These are phyloP conservation scores for Paecilomyces niveus DNA, from an alignment of 2,329 filamentous ascomycete genomes.

Conservation along the genomic window DNA sequence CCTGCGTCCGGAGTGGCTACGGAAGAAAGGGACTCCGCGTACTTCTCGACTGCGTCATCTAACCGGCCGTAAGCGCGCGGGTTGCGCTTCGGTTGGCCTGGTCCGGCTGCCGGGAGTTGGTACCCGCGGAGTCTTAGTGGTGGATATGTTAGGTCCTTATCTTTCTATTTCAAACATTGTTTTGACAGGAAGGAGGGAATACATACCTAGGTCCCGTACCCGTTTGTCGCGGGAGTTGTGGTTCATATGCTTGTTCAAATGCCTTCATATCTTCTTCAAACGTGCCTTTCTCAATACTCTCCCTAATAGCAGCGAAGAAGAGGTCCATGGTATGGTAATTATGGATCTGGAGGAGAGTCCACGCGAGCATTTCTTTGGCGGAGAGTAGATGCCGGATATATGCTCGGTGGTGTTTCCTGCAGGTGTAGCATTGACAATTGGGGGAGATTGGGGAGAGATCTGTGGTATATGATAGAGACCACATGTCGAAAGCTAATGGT, in stretches of 20 bases:
- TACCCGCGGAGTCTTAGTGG: slow-evolving; percentile 61
- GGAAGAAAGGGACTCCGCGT: slow-evolving; percentile 44
- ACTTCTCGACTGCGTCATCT: slow-evolving; percentile 41
- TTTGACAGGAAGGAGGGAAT: neutral
- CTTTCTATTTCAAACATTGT: neutral
- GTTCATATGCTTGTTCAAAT: slow-evolving; percentile 64
- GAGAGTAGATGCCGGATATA: slow-evolving; percentile 81
- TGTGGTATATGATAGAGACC: slow-evolving; percentile 54
- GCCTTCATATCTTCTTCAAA: slow-evolving; percentile 48
- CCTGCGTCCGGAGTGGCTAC: slow-evolving; percentile 45
- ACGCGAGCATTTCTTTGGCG: slow-evolving; percentile 94
- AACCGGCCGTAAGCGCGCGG: slow-evolving; percentile 59
- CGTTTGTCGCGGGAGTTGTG: slow-evolving; percentile 63
- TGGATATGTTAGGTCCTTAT: neutral
- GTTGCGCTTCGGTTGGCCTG: slow-evolving; percentile 59
- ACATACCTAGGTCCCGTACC: slow-evolving; percentile 65
- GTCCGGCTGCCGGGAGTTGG: slow-evolving; percentile 65
- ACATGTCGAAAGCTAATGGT: slow-evolving; percentile 72
- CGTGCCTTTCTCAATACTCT: slow-evolving; percentile 51
- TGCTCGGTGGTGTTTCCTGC: slow-evolving; percentile 73
- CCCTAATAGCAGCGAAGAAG: slow-evolving; percentile 68
- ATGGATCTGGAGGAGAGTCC: slow-evolving; percentile 87
- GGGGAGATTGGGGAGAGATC: slow-evolving; percentile 56
- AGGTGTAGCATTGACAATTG: slow-evolving; percentile 74
- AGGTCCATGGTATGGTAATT: slow-evolving; percentile 66